phyloP scores from a whole-genome alignment of 345 rosid species.

The Lepidium didymum region DNA sequence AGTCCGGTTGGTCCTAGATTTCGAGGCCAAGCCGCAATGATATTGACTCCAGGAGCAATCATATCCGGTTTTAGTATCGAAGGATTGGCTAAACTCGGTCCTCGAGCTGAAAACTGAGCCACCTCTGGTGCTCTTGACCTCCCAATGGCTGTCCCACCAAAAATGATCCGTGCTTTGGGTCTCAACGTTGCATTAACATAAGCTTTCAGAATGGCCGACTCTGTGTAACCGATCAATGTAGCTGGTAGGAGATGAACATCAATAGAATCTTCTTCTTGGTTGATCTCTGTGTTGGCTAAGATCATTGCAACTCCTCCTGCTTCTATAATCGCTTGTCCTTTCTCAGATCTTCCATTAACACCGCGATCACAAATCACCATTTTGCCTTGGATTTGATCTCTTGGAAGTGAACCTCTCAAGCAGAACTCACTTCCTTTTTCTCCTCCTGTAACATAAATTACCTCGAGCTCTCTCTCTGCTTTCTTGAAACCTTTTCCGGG shows the following conservation, averaged over 20 bases:
- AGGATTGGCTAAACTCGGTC: constrained; percentile 69
- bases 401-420: constrained; percentile 69
- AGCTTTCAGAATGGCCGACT: constrained; percentile 51
- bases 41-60: constrained; percentile 90
- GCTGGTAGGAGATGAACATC: constrained; percentile 90
- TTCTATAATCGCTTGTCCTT: constrained; percentile 75
- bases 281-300: constrained; percentile 65
- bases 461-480: constrained; percentile 44
- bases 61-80: constrained; percentile 82
- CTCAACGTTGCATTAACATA: constrained; percentile 58
- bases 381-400: constrained; percentile 52
- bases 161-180: constrained; percentile 59
- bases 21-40: constrained; percentile 99
- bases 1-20: constrained; percentile 78
- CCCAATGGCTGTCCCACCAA: constrained; percentile 64
- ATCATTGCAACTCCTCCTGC: constrained; percentile 96
- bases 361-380: constrained; percentile 91
- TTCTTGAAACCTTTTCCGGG: constrained; percentile 44
- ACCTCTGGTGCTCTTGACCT: constrained; percentile 69
- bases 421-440: constrained; percentile 69
- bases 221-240: constrained; percentile 50
- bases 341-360: constrained; percentile 78
- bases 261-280: constrained; percentile 72
- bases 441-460: constrained; percentile 55
- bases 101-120: constrained; percentile 90